A percentile compares a stretch with the other conserved stretches of the same genome.
phyloP scores from a whole-genome alignment of 2,329 filamentous ascomycete genomes.

The Colletotrichum nymphaeae region DNA sequence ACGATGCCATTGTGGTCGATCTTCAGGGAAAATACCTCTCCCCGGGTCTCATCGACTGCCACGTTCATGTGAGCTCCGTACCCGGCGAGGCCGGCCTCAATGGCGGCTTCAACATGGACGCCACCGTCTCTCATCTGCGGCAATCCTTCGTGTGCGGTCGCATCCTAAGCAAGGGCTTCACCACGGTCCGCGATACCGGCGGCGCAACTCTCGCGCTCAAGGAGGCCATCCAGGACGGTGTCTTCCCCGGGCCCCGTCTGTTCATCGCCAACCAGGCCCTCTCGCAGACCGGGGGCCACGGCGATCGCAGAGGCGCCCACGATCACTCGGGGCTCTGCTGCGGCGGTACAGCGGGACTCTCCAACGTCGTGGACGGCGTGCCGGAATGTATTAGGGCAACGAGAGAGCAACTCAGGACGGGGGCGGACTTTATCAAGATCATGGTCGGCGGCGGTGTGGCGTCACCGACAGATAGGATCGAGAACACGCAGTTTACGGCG shows the following conservation, averaged over 20 bases:
- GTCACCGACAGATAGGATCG: conserved; percentile 64
- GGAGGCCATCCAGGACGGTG: conserved; percentile 66
- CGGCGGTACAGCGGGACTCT: conserved; percentile 53
- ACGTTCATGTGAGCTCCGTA: conserved; percentile 46
- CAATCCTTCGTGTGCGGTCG: conserved; percentile 59
- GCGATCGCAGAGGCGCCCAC: conserved; percentile 59
- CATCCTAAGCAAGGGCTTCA: conserved; percentile 69
- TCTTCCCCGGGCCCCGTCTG: conserved; percentile 65
- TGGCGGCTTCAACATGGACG: conserved; percentile 43
- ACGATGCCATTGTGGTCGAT: conserved; percentile 37
- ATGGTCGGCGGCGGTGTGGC: conserved; percentile 69
- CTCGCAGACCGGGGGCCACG: conserved; percentile 69
- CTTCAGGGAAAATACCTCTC: conserved; percentile 44
- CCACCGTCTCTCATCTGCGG: conserved; percentile 52
- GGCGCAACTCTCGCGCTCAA: conserved; percentile 66
- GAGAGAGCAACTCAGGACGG: conserved; percentile 65
- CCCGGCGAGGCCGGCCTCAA: conserved; percentile 43
- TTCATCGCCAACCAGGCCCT: conserved; percentile 66
- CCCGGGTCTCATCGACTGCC: conserved; percentile 48
- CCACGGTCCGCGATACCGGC: conserved; percentile 67
- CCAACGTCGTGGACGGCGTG: conserved; percentile 64
- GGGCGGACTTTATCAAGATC: conserved; percentile 72
- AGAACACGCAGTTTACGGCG: conserved; percentile 66
- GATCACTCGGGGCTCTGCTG: conserved; percentile 54
- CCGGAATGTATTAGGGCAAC: conserved; percentile 63